phyloP scores from a whole-genome alignment of 768 basidiomycete species.

The Lanmaoa rubissima region DNA sequence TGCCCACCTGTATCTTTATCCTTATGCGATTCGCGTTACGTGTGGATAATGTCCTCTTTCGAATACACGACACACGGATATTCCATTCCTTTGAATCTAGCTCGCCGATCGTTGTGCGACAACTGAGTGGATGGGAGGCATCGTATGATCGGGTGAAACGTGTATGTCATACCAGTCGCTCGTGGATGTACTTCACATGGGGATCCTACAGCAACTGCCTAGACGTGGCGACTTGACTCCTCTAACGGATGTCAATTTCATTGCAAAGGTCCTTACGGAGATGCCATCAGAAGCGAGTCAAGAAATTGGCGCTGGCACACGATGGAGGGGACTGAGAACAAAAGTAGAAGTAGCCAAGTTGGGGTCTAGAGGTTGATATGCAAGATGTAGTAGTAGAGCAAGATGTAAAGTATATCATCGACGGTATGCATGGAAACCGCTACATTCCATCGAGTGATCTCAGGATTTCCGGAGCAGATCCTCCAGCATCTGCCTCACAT shows the following conservation, averaged over 20 bases:
- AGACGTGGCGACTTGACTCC: conserved; percentile 80
- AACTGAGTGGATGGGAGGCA: conserved; percentile 89
- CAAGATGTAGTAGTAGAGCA: not conserved
- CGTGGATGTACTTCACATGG: not conserved
- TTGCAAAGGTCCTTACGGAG: conserved; percentile 67
- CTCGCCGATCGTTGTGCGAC: conserved; percentile 68
- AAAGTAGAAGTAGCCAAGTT: conserved; percentile 50
- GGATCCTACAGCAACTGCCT: conserved; percentile 54
- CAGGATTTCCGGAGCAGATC: conserved; percentile 36
- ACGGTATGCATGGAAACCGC: not conserved
- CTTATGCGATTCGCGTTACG: conserved; percentile 89
- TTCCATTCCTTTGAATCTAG: conserved; percentile 77
- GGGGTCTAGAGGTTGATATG: conserved; percentile 4
- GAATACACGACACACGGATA: conserved; percentile 83
- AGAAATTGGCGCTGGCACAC: conserved; percentile 63
- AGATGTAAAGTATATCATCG: not conserved
- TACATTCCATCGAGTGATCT: not conserved
- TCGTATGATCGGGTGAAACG: conserved; percentile 77
- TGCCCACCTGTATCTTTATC: conserved; percentile 93
- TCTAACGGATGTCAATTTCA: conserved; percentile 83
- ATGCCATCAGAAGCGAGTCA: conserved; percentile 60
- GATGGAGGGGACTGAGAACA: conserved; percentile 82
- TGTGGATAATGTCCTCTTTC: conserved; percentile 93
- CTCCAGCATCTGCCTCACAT: conserved; percentile 50
- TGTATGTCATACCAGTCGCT: conserved; percentile 41